Percentiles rank a stretch among this genome's conserved stretches.
These are phyloP conservation scores for Ogataea ganodermae DNA, from an alignment of 805 yeast genomes.

Conservation along the genomic window DNA sequence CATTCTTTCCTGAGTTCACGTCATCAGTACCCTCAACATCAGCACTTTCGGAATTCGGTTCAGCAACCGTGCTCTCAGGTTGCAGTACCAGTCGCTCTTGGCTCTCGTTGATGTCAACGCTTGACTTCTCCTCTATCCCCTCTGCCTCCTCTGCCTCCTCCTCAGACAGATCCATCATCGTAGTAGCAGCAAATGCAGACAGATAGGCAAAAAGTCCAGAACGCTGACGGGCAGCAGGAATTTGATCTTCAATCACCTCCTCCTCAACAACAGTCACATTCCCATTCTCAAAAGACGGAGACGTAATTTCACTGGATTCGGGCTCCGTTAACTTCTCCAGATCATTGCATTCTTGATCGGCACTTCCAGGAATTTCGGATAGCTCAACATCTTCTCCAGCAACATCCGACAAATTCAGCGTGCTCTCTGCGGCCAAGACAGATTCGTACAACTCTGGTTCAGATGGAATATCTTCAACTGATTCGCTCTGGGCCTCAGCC, in stretches of 20 bases:
- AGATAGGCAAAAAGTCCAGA: not conserved
- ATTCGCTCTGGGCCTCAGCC: not conserved
- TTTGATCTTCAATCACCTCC: not conserved
- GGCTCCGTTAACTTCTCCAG: not conserved
- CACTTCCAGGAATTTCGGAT: too few species aligned
- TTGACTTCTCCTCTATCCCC: not conserved
- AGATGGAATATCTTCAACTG: not conserved
- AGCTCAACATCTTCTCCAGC: too few species aligned
- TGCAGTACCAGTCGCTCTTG: too few species aligned
- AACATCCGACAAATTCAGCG: too few species aligned
- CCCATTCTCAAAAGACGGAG: slow-evolving; percentile 3
- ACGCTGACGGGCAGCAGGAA: not conserved
- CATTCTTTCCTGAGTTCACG: too few species aligned
- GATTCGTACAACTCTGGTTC: too few species aligned
- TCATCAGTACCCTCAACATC: too few species aligned
- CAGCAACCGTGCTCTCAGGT: too few species aligned
- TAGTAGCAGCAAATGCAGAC: slow-evolving; percentile 3
- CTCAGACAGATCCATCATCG: slow-evolving; percentile 3
- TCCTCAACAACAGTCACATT: slow-evolving; percentile 1
- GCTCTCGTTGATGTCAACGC: too few species aligned
- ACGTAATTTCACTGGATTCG: slow-evolving; percentile 1
- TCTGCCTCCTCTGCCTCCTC: slow-evolving; percentile 7
- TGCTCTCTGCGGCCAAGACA: too few species aligned
- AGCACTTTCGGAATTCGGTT: too few species aligned
- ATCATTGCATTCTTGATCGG: too few species aligned